Evolutionary conservation across 345 rosid species (phyloP), one percentile per base, ranked within the genome.

Genomic region (Linum usitatissimum): DNA sequence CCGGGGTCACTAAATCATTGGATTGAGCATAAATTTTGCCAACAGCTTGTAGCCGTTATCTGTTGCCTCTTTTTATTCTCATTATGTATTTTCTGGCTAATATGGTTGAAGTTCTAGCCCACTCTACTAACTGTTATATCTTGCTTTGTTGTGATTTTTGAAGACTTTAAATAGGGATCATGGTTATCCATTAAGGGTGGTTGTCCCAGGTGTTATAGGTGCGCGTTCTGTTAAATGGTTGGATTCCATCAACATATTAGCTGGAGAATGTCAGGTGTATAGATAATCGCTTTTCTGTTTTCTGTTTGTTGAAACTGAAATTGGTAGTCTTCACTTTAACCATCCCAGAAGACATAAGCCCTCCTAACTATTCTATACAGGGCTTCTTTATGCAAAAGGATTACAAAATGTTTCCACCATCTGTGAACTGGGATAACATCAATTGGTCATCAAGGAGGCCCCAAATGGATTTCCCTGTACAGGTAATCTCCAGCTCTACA

Each of bases 161-260:
- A 77, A 90, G 99, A 71, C 87, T 72, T 83, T 93, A 66, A 90
- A 83, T 81, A 78, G 96, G 79, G 97, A 93, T 77, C 99, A 93
- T 31, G 99, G 97, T 14, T 90, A 78, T 64, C 99, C 99, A 7
- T 57, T 93, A 62, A 77, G 99, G 68, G 90, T 76, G 75, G 66
- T 93, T 71, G 99, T 90, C 64, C 99, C 99, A 0, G 99, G 99
- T 80, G 86, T 87, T 61, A 93, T 93, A 60, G 99, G 92, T 69
- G 97, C 97, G 36, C 96, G 99, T 73, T 93, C 99, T 3, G 99
- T 93, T 72, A 93, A 93, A 76, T 93, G 99, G 99, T 74, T 93
- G 75, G 97, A 90, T 67, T 76, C 86, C 65, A 87, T 93, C 73
- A 79, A 80, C 64, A 62, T 93, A 60, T 76, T 84, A 76, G 91